These are phyloP conservation scores for Adansonia rubrostipa DNA, from an alignment of 441 rosid genomes.

Conservation along the genomic window DNA sequence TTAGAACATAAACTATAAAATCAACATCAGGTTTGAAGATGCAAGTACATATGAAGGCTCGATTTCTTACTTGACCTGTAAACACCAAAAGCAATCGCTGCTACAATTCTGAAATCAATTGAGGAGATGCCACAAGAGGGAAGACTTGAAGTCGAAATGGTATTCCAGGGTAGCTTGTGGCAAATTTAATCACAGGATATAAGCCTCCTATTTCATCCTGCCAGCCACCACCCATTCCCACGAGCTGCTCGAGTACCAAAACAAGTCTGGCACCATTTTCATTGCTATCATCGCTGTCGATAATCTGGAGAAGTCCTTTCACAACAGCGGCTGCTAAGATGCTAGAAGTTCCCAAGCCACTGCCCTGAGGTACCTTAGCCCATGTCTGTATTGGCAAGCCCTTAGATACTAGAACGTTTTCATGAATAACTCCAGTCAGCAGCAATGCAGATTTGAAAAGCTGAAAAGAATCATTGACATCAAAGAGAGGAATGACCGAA, in stretches of 20 bases:
- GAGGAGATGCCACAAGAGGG: conserved; percentile 72
- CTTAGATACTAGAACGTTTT: conserved; percentile 40
- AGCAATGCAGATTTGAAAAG: conserved; percentile 87
- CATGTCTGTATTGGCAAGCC: conserved; percentile 80
- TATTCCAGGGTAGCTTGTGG: conserved; percentile 86
- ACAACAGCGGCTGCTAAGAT: conserved; percentile 94
- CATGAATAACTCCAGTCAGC: conserved; percentile 69
- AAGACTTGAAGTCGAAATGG: conserved; percentile 85
- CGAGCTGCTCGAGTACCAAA: conserved; percentile 85
- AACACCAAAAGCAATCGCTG: conserved; percentile 86
- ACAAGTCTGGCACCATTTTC: conserved; percentile 90
- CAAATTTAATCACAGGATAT: conserved; percentile 82
- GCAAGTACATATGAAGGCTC: not conserved
- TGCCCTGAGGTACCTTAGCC: conserved; percentile 93
- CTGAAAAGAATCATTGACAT: conserved; percentile 63
- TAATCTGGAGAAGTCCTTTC: conserved; percentile 79
- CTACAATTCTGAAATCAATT: conserved; percentile 67
- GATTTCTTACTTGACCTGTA: conserved; percentile 83
- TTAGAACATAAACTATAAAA: not conserved
- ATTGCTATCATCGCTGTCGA: conserved; percentile 72
- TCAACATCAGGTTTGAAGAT: not conserved
- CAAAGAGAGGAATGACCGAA: conserved; percentile 69
- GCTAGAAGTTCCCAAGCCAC: conserved; percentile 95
- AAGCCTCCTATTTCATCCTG: conserved; percentile 96
- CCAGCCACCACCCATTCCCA: conserved; percentile 99